Percentiles rank a stretch among this genome's conserved stretches.
These are phyloP conservation scores for Apiotrichum sp. DNA, from an alignment of 1,284 basidiomycete genomes.

Conservation along the genomic window DNA sequence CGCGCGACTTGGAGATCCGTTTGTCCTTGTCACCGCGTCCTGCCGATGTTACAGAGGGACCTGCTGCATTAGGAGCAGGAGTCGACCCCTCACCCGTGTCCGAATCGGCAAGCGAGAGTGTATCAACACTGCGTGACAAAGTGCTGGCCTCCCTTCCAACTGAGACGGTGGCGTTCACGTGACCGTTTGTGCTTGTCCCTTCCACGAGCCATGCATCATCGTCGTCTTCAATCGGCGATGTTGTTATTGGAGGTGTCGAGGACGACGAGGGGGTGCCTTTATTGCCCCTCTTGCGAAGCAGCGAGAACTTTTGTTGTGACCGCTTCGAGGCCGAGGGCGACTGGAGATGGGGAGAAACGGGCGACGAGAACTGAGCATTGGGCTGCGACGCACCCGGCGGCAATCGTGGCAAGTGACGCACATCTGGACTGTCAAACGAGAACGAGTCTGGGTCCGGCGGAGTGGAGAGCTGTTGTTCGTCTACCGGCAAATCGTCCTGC, in stretches of 20 bases:
- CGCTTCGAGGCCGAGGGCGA: neutral
- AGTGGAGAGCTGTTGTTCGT: neutral
- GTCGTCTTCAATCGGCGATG: slow-evolving; percentile 9
- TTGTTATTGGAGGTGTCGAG: neutral
- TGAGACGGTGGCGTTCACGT: slow-evolving; percentile 14
- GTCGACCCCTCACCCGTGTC: neutral
- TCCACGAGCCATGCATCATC: slow-evolving; percentile 42
- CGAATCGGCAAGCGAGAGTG: slow-evolving; percentile 10
- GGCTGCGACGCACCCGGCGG: slow-evolving; percentile 1
- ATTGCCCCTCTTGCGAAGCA: slow-evolving; percentile 7
- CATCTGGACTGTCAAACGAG: neutral
- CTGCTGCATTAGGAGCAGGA: too few relatives aligned
- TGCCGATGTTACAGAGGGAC: neutral
- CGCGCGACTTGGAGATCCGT: slow-evolving; percentile 25
- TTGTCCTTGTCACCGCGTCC: slow-evolving; percentile 5
- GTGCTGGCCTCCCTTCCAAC: slow-evolving; percentile 15
- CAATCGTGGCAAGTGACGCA: neutral
- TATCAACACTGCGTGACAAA: slow-evolving; percentile 10
- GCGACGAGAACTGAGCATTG: neutral
- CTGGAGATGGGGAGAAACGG: neutral
- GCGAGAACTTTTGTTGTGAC: slow-evolving; percentile 7
- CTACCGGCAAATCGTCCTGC: neutral
- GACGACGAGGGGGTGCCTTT: neutral
- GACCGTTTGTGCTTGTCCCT: slow-evolving; percentile 17
- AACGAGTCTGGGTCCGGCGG: neutral